phyloP scores from a whole-genome alignment of 345 rosid genomes.

The Stellera chamaejasme region DNA sequence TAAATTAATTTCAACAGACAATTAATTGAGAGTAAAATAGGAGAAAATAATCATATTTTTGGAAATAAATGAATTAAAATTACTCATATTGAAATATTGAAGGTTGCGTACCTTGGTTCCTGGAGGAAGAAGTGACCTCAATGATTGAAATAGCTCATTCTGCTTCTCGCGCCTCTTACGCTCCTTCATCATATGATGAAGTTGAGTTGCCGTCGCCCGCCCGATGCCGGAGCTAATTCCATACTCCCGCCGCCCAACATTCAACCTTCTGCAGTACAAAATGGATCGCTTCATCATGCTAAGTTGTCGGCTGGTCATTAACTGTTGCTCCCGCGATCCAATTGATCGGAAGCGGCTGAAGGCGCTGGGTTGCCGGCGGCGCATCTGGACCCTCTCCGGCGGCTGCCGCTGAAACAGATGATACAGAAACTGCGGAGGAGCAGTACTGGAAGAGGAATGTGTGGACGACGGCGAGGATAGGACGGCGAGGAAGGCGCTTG shows the following conservation, averaged over 20 bases:
- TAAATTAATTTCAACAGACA: no score
- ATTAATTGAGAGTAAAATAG: no score
- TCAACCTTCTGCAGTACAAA: slow-evolving; percentile 30
- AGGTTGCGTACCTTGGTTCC: slow-evolving; percentile 53
- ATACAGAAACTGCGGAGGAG: slow-evolving; percentile 16
- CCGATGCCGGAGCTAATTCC: slow-evolving; percentile 5
- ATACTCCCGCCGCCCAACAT: slow-evolving; percentile 36
- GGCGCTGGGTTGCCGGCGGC: slow-evolving; percentile 20
- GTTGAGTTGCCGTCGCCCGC: slow-evolving; percentile 42
- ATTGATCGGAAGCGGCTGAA: slow-evolving; percentile 18
- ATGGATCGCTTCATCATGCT: slow-evolving; percentile 51
- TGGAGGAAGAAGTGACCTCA: slow-evolving; percentile 69
- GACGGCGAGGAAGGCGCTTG: slow-evolving; percentile 63
- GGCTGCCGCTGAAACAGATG: slow-evolving; percentile 13
- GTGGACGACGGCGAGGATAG: slow-evolving; percentile 43
- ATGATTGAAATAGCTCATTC: slow-evolving; percentile 66
- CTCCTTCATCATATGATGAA: slow-evolving; percentile 90
- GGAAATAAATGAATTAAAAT: no score
- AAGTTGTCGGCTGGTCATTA: slow-evolving; percentile 9
- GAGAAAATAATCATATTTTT: no score
- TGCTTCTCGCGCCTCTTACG: slow-evolving; percentile 84
- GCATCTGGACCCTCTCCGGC: not conserved
- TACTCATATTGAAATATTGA: no score
- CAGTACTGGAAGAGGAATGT: slow-evolving; percentile 40
- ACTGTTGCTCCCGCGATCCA: no score